Percentiles rank a stretch among this genome's conserved stretches.
These are phyloP conservation scores for Diospyros kaki DNA, from an alignment of 148 eudicot species.

Conservation along the genomic window DNA sequence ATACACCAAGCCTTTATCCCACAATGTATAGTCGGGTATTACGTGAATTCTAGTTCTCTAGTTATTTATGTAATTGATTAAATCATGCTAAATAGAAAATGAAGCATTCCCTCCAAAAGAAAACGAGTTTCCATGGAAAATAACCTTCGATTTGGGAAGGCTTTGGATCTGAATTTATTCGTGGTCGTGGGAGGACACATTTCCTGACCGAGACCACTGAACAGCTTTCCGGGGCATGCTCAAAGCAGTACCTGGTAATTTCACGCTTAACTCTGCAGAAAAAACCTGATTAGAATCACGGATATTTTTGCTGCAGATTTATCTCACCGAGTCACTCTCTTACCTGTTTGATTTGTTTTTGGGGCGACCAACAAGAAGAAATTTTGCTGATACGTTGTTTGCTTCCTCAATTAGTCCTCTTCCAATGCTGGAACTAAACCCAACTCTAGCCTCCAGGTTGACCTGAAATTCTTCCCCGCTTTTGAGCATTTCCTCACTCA, in stretches of 20 bases:
- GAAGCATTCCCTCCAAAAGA: not conserved
- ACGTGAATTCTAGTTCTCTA: too few species aligned
- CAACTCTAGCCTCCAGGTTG: slow-evolving; percentile 77
- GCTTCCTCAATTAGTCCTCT: slow-evolving; percentile 64
- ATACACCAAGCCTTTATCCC: too few species aligned
- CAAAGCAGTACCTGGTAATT: slow-evolving; percentile 41
- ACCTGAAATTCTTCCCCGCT: slow-evolving; percentile 34
- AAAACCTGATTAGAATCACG: not conserved
- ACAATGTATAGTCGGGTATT: too few species aligned
- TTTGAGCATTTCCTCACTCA: not conserved
- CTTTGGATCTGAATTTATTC: slow-evolving; percentile 13
- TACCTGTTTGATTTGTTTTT: slow-evolving; percentile 35
- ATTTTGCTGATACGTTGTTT: slow-evolving; percentile 43
- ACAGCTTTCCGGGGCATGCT: slow-evolving; percentile 62
- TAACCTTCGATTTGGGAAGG: slow-evolving; percentile 18
- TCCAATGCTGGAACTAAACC: slow-evolving; percentile 44
- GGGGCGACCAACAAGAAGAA: slow-evolving; percentile 51
- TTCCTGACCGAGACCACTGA: slow-evolving; percentile 55
- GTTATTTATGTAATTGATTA: not conserved
- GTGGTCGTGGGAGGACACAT: slow-evolving; percentile 8
- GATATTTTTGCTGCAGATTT: not conserved
- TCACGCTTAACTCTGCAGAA: slow-evolving; percentile 16
- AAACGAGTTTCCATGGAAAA: not conserved
- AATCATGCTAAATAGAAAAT: not conserved
- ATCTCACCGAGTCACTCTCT: not conserved